Base-by-base conservation (phyloP, 2,329 filamentous ascomycete genomes). In the Fusarium drepaniforme region DNA sequence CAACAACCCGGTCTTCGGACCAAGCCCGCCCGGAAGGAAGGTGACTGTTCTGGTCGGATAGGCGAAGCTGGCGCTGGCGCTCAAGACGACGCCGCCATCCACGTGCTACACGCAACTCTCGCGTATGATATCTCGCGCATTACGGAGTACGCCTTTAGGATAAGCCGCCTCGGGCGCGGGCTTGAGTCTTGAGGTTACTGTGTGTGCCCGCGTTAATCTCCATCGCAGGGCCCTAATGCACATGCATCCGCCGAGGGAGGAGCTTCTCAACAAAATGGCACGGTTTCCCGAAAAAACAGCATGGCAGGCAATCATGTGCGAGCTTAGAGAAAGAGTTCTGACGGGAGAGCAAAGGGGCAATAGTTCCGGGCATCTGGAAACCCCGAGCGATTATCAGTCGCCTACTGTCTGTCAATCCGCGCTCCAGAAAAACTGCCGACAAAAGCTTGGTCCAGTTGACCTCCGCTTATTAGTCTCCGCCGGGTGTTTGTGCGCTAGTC, bases 401-500 rank as follows among this genome's bases (percentile, higher is more conserved):
- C 16, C 16, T 57, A 21, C 25, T 21, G 42, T 63, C 30, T 21
- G 42, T 63, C 30, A 35, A 61, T 68, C 60, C 69, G 62, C 59
- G 37, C 53, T 59, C 33, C 56, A 38, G 60, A 33, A 42, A 67
- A 79, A 77, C 51, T 78, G 67, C 74, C 72, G 70, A 38, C 53
- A 66, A 49, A 63, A 63, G 66, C 64, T 67, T 66, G 69, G 74
- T 57, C 66, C 70, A 74, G 63, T 59, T 61, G 63, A 57, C 66
- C 56, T 61, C 68, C 64, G 51, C 59, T 51, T 59, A 61, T 67
- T 57, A 62, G 66, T 58, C 67, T 68, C 64, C 70, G 65, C 71
- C 60, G 42, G 56, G 57, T 77, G 60, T 72, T 75, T 76, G 68
- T 71, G 68, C 72, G 68, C 77, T 76, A 75, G 74, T 72, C 67